Conservation (phyloP, 768 basidiomycete species). For the Lactifluus pinguis region DNA sequence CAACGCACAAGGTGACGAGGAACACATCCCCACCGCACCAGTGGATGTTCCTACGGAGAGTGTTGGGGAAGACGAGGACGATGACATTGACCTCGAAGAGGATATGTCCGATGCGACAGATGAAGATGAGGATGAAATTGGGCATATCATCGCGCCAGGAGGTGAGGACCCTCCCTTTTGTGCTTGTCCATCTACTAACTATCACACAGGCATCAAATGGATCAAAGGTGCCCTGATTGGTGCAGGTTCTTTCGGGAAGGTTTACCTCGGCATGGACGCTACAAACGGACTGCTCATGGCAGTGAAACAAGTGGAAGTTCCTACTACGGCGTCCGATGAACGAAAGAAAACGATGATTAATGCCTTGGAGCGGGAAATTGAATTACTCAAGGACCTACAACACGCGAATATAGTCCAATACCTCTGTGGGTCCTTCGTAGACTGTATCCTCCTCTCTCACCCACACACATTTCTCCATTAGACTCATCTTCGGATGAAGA, state of each 20-base stretch:
- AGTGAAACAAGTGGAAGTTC: conserved; percentile 94
- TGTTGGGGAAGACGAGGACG: conserved; percentile 38
- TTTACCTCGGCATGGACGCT: conserved; percentile 94
- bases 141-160: conserved; percentile 44
- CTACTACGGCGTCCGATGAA: conserved; percentile 80
- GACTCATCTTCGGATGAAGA: conserved; percentile 92
- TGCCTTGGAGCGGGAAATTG: conserved; percentile 89
- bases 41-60: conserved; percentile 32
- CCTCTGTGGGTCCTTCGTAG: conserved; percentile 53
- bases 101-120: conserved; percentile 37
- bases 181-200: not conserved
- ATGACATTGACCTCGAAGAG: conserved; percentile 34
- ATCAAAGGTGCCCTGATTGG: conserved; percentile 95
- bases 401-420: conserved; percentile 98
- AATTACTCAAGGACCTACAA: conserved; percentile 83
- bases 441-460: not conserved
- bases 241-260: conserved; percentile 90
- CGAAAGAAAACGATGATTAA: conserved; percentile 90
- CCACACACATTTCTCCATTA: conserved; percentile 26
- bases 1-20: conserved; percentile 40
- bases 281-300: conserved; percentile 88
- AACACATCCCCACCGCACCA: conserved; percentile 23
- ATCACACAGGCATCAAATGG: conserved; percentile 66
- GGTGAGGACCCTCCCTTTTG: conserved; percentile 33
- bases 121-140: conserved; percentile 37